Base-by-base conservation (phyloP, 2,329 filamentous ascomycete genomes). In the Pyrenophora graminea region DNA sequence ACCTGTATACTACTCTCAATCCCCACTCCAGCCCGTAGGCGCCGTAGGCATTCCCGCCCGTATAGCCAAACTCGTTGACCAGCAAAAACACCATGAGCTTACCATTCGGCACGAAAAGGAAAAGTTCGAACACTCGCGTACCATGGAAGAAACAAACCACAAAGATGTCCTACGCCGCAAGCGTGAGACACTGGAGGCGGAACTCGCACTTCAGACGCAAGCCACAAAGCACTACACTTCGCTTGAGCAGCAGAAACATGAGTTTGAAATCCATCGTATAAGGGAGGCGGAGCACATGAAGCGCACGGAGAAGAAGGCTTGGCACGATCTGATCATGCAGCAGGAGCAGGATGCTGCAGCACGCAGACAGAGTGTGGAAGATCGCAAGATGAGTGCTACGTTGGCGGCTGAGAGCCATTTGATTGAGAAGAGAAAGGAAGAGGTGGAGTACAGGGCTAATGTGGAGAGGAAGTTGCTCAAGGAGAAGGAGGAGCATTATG, bases 11-110 rank as follows among this genome's bases (percentile, higher is more conserved):
- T 70, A 71, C 56, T 70, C 69, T 37, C 64, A 71, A 23, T 59
- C 65, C 19, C 67, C 74, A 25, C 69, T 76, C 13, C 68, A 72
- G 40, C 68, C 72, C 2, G 60, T 73, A 5, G 70, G 73, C 27
- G 68, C 70, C 12, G 61, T 75, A 3, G 70, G 68, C 32, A 57
- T 72, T 38, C 69, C 69, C 3, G 12, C 55, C 1, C 32, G 59
- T n/a, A 61, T 71, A n/a, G 55, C 55, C 1, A 56, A 57, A 15
- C 63, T 72, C n/a, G 66, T 63, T 12, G 67, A 68, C 37, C 61
- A 59, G 13, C 63, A 70, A 47, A 70, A 67, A 41, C 63, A 68
- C 23, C 69, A 72, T 53, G 51, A 62, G 13, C 62, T 71, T 18
- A 51, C 59, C 0, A 56, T 72, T 17, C 55, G 54, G 6, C 62